A percentile compares a stretch with the other conserved stretches of the same genome.
Conservation (phyloP, 2,329 filamentous ascomycete genomes). For the Neodidymelliopsis sp. region DNA sequence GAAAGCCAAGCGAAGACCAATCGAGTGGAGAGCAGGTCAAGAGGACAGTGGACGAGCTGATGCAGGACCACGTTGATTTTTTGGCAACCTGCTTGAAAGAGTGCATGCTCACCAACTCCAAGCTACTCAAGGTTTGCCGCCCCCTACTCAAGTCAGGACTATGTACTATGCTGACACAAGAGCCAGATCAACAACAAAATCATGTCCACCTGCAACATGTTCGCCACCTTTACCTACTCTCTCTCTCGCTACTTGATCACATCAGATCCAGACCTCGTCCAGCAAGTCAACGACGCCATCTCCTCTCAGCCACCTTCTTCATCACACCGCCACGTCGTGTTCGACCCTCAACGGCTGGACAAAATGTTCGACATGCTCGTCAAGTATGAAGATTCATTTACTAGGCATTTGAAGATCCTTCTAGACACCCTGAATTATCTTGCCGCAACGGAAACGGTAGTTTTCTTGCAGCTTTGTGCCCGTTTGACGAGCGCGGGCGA, state of each 20-base stretch:
- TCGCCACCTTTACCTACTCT: constrained; percentile 87
- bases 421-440: constrained; percentile 97
- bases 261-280: constrained; percentile 78
- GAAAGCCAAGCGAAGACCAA: constrained; percentile 43
- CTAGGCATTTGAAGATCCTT: constrained; percentile 88
- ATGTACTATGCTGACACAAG: constrained; percentile 16
- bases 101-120: constrained; percentile 98
- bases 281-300: constrained; percentile 63
- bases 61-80: constrained; percentile 99
- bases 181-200: constrained; percentile 96
- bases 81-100: constrained; percentile 97
- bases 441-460: constrained; percentile 95
- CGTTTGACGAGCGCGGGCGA: constrained; percentile 82
- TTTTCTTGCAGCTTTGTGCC: constrained; percentile 86
- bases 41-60: constrained; percentile 92
- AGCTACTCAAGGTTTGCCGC: constrained; percentile 80
- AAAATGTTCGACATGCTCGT: constrained; percentile 87
- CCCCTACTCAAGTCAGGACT: neutral
- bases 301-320: constrained; percentile 35
- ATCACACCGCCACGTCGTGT: constrained; percentile 51
- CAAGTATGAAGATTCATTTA: constrained; percentile 94
- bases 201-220: constrained; percentile 94
- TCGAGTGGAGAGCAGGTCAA: constrained; percentile 58
- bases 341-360: constrained; percentile 67
- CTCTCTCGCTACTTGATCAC: constrained; percentile 85